Evolutionary conservation across 2,329 filamentous ascomycete genomes (phyloP).

Genomic region (Phaeosphaeriaceae sp.): DNA sequence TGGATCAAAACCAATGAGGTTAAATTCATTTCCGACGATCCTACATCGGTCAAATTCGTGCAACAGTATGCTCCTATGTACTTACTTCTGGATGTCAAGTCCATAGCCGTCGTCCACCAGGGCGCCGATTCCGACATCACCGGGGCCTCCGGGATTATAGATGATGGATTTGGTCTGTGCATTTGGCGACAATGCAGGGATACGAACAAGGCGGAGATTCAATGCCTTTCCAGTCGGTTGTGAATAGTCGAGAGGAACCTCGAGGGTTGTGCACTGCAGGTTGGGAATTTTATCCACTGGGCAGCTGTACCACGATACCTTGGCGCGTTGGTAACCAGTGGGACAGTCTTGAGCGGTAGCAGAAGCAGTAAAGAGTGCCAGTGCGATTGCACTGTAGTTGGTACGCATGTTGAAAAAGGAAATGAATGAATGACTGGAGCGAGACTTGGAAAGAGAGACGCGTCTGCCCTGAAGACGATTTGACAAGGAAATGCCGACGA

Average conservation of each 20-base stretch:
- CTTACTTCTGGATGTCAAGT: background rate
- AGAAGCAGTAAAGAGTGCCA: background rate
- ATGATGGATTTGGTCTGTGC: conserved; percentile 7
- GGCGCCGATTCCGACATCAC: background rate
- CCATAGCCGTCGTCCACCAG: background rate
- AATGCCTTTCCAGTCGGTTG: conserved; percentile 7
- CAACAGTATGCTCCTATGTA: background rate
- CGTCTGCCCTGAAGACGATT: background rate
- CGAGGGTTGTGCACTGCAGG: conserved; percentile 58
- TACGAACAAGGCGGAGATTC: conserved; percentile 6
- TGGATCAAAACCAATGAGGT: conserved; percentile 10
- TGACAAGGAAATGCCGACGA: background rate
- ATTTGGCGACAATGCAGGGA: background rate
- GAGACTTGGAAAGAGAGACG: conserved; percentile 5
- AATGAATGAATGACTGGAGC: conserved; percentile 1
- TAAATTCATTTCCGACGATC: conserved; percentile 1
- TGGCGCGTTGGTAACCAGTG: conserved; percentile 2
- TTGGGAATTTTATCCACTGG: background rate
- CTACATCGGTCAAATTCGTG: background rate
- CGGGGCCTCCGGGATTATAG: conserved; percentile 1
- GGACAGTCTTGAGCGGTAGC: conserved; percentile 7
- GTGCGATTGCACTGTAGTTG: background rate
- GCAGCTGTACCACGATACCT: conserved; percentile 5
- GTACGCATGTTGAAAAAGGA: conserved; percentile 3
- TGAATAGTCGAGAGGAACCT: conserved; percentile 55